Percentiles rank a stretch among this genome's conserved stretches.
Conservation (phyloP, 495 filamentous ascomycete species). For the Aspergillus saccharolyticus region DNA sequence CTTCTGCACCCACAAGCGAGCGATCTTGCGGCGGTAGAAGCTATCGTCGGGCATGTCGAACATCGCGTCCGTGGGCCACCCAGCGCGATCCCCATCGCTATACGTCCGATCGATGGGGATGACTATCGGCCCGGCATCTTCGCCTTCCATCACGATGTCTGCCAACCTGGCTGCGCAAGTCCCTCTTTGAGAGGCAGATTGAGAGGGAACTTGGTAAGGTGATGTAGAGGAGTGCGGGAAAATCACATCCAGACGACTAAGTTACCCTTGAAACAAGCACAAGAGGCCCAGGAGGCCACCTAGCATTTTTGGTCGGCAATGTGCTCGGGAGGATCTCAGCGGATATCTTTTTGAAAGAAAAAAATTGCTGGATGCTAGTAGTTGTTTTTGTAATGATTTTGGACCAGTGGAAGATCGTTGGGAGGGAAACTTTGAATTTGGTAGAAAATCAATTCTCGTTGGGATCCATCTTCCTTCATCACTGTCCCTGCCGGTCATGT, state of each 20-base stretch:
- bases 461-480: background rate
- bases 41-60: conserved; percentile 19
- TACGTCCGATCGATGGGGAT: conserved; percentile 27
- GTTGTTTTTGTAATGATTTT: background rate
- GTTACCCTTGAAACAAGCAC: background rate
- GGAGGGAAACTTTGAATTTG: background rate
- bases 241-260: background rate
- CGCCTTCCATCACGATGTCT: background rate
- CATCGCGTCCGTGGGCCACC: conserved; percentile 29
- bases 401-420: background rate
- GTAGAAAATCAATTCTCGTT: background rate
- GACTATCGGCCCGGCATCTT: conserved; percentile 14
- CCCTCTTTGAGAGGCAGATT: no score
- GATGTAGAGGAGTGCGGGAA: background rate
- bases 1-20: conserved; percentile 34
- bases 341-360: no score
- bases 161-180: background rate
- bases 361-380: background rate
- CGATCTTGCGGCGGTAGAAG: conserved; percentile 30
- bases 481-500: background rate
- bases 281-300: background rate
- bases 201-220: background rate
- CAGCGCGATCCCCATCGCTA: conserved; percentile 30
- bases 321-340: no score
- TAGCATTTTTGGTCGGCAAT: background rate